Percentiles rank a stretch among this genome's conserved stretches.
phyloP scores from a whole-genome alignment of 2,329 filamentous ascomycete genomes.

The Emericellopsis atlantica region DNA sequence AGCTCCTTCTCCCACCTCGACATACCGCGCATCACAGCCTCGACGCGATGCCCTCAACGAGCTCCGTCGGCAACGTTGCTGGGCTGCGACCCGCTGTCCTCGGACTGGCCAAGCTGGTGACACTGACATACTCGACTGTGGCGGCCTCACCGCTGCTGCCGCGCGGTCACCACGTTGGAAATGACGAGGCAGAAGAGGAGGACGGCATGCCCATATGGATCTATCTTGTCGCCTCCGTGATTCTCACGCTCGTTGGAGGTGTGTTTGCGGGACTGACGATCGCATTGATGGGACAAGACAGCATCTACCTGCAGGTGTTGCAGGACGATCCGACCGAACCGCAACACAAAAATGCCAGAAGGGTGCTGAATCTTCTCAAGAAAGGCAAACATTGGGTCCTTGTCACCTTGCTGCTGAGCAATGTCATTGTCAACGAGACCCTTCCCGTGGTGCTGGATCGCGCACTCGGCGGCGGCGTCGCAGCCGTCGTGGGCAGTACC shows the following conservation, averaged over 20 bases:
- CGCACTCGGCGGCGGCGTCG: slow-evolving; percentile 86
- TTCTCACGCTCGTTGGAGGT: slow-evolving; percentile 76
- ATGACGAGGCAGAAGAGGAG: slow-evolving; percentile 32
- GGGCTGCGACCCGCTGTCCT: slow-evolving; percentile 34
- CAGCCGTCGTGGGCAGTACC: slow-evolving; percentile 86
- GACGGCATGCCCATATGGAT: slow-evolving; percentile 62
- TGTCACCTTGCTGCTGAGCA: slow-evolving; percentile 84
- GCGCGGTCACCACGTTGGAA: slow-evolving; percentile 18
- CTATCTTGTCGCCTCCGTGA: slow-evolving; percentile 65
- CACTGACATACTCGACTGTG: slow-evolving; percentile 33
- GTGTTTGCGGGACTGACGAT: slow-evolving; percentile 92
- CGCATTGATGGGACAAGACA: slow-evolving; percentile 69
- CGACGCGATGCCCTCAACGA: not conserved
- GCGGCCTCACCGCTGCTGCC: slow-evolving; percentile 30
- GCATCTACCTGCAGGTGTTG: slow-evolving; percentile 94
- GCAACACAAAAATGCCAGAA: slow-evolving; percentile 77
- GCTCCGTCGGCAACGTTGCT: slow-evolving; percentile 11
- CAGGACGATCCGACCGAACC: slow-evolving; percentile 70
- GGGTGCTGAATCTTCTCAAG: slow-evolving; percentile 67
- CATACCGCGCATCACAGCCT: no score
- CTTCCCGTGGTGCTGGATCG: slow-evolving; percentile 89
- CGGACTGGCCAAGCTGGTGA: slow-evolving; percentile 37
- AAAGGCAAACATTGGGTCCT: slow-evolving; percentile 97
- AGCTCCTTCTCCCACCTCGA: no score
- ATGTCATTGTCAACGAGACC: slow-evolving; percentile 97